These are phyloP conservation scores for Daldinia eschscholtzii DNA, from an alignment of 2,329 filamentous ascomycete genomes.

Conservation along the genomic window DNA sequence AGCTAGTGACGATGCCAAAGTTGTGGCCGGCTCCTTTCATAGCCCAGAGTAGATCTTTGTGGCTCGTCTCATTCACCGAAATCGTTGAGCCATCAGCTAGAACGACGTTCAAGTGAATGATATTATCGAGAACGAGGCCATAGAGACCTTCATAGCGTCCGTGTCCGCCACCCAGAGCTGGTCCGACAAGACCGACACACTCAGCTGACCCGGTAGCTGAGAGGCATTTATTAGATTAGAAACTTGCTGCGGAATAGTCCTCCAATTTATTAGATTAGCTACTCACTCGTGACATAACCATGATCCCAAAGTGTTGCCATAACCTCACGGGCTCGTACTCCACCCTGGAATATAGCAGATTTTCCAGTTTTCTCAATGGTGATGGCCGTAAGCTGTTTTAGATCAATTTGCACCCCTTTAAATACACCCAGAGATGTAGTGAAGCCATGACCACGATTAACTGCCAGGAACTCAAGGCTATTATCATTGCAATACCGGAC, in stretches of 20 bases:
- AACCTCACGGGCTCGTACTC: not conserved
- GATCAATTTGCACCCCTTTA: not conserved
- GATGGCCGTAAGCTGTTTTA: not conserved
- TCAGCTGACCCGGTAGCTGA: not conserved
- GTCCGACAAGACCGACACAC: not conserved
- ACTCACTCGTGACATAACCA: not conserved
- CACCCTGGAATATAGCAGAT: not conserved
- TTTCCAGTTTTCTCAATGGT: not conserved
- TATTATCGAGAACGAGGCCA: not conserved
- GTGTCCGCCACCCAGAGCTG: not conserved
- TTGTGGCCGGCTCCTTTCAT: not conserved
- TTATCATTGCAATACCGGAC: not conserved
- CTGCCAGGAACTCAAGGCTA: not conserved
- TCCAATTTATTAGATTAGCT: not conserved
- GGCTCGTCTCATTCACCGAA: not conserved
- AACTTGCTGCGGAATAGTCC: too few relatives aligned
- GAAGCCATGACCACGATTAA: conserved; percentile 2
- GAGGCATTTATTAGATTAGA: not conserved
- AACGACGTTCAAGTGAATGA: not conserved
- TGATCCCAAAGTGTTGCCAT: not conserved
- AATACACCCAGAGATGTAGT: not conserved
- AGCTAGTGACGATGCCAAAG: not conserved
- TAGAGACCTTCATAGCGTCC: not conserved
- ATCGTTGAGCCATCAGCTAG: not conserved
- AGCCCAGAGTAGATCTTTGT: not conserved